Base-by-base conservation (phyloP, 352 stramenopile genomes). In the Stramenopiles sp. region DNA sequence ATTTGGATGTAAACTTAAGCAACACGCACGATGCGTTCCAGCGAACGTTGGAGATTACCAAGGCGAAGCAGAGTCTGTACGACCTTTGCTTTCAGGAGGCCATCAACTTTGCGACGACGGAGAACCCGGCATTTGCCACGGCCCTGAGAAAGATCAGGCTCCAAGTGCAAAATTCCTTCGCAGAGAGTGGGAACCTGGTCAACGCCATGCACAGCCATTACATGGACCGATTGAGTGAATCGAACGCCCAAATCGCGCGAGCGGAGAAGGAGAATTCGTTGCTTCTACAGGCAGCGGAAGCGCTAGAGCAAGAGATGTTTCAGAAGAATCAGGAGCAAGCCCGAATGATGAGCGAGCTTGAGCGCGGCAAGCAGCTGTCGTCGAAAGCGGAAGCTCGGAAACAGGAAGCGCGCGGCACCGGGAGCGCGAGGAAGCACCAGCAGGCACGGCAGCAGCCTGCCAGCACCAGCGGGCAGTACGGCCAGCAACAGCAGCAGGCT, bases 41-140 rank as follows among this genome's bases (percentile, higher is more conserved):
- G 12, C 3, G 49, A 48, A 34, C 37, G 49, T 4, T 3, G 18
- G 73, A 43, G 33, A 76, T 74, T 69, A 71, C 71, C 25, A 75
- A 75, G 18, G 73, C 4, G 25, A 68, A 68, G 37, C 32, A 49
- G 4, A 3, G 4, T 30, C 31, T 68, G 31, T 53, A 73, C 4
- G 73, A 68, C n/a, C 31, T 68, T 4, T 68, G 73, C 49, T 43
- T 32, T 3, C 34, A 2, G 36, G 3, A 76, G 49, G 73, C 34
- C 36, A 68, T 68, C 37, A 68, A 75, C 32, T 68, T 71, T 35
- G 4, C 71, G 37, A 88, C 86, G 32, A 18, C 43, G 43, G 43
- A 25, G 12, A 53, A 53, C 25, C 43, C 43, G 12, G 25, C 12
- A 18, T 53, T 53, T 53, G 43, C 12, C 12, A 25, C 25, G 43